Percentiles rank a stretch among this genome's conserved stretches.
Evolutionary conservation across 2,329 filamentous ascomycete genomes (phyloP).

Genomic region (Grosmannia huntii): DNA sequence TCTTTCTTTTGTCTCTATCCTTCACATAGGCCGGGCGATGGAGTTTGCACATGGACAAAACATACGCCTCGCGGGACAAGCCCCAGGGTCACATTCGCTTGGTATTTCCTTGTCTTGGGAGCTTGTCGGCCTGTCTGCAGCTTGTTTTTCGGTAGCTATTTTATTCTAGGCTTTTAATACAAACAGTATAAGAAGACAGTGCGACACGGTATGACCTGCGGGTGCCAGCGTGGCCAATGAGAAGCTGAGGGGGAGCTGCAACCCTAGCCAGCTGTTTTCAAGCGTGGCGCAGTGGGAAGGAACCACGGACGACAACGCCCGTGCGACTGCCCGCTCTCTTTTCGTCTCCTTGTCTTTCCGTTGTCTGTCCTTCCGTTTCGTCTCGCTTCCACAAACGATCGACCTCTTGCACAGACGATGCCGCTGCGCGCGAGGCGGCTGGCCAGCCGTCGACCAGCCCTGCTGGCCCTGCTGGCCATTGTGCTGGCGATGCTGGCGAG

Average conservation of each 20-base stretch:
- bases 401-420: not conserved
- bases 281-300: not conserved
- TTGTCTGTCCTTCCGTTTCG: not conserved
- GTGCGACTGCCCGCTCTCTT: not conserved
- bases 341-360: not conserved
- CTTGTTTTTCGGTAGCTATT: not conserved
- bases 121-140: not conserved
- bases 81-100: not conserved
- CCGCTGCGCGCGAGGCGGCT: not conserved
- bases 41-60: not conserved
- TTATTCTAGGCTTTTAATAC: not conserved
- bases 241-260: not conserved
- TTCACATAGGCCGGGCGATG: not conserved
- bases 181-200: not conserved
- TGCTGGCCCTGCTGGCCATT: slow-evolving; percentile 1
- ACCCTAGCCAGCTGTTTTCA: not conserved
- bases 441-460: not conserved
- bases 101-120: not conserved
- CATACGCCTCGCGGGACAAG: not conserved
- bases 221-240: not conserved
- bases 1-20: not conserved
- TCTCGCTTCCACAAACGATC: not conserved
- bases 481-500: slow-evolving; percentile 24
- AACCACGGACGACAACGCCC: not conserved
- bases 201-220: not conserved